Base-by-base conservation (phyloP, 768 basidiomycete genomes). In the Russula sp. region DNA sequence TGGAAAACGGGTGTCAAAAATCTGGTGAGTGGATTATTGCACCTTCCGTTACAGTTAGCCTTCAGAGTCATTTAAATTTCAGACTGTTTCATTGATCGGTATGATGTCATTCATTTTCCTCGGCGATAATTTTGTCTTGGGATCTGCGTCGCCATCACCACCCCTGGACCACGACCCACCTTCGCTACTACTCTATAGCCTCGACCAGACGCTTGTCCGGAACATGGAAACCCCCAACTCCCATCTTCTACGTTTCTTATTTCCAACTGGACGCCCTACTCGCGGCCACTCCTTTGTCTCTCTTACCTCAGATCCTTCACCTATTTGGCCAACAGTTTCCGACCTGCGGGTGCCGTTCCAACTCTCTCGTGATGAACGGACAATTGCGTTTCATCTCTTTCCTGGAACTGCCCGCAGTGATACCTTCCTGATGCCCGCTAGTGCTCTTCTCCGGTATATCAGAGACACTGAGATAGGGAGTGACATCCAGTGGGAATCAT, bases 341-440 rank as follows among this genome's bases (percentile, higher is more conserved):
- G 14, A 38, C 20, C 24, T 61, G 64, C 56, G 53, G 34, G 53
- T 82, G 76, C 76, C 68, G 11, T 69, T 69, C 53, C 56, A 57
- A 42, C 56, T 44, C 22, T 44, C 63, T 22, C 7, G 55, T 14
- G 42, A 64, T n/a, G 62, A 69, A 18, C 61, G 51, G 14, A 40
- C 57, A 24, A 40, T 69, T 56, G 59, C 44, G 3, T 32, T 64
- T 44, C 22, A 2, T 26, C 1, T 22, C 28, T 1, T n/a, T 50
- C 30, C 16, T 11, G 20, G 18, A 14, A 3, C 0, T 24, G 6
- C 32, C 22, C 20, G 2, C 34, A 9, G 26, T 53, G 18, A 65
- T 24, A 59, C 57, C 16, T 56, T 49, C 53, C 34, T 67, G 44
- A 40, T 67, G 2, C 57, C 67, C 9, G 42, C 57, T 10, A 67